Percentiles rank a stretch among this genome's conserved stretches.
phyloP scores from a whole-genome alignment of 139 green algal genomes.

The Volvox reticuliferus region DNA sequence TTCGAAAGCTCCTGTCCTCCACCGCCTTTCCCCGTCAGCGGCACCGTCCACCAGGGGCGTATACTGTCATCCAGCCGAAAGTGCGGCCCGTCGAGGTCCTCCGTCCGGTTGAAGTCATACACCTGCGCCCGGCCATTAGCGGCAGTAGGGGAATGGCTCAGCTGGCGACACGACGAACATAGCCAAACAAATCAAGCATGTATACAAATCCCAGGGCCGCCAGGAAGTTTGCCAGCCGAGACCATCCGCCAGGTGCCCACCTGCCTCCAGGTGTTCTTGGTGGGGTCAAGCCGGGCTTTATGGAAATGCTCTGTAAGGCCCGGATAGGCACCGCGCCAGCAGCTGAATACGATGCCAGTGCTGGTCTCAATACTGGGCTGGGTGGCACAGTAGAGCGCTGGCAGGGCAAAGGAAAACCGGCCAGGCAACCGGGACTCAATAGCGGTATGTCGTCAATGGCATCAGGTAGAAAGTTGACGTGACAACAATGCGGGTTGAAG shows the following conservation, averaged over 20 bases:
- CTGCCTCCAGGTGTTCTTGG: constrained; percentile 74
- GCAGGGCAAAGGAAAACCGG: neutral
- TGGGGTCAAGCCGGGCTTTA: constrained; percentile 72
- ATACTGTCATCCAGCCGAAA: constrained; percentile 35
- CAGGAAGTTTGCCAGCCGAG: too few species aligned
- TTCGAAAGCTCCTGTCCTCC: too few species aligned
- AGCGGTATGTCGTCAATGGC: neutral
- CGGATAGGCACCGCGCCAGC: constrained; percentile 75
- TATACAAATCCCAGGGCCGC: too few species aligned
- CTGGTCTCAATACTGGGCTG: constrained; percentile 67
- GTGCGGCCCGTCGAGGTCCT: constrained; percentile 43
- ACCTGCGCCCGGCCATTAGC: constrained; percentile 13
- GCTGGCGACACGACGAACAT: too few species aligned
- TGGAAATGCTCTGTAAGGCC: constrained; percentile 67
- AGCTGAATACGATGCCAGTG: constrained; percentile 60
- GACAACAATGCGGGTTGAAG: too few species aligned
- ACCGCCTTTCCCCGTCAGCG: neutral
- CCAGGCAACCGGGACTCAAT: neutral
- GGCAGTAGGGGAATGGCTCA: neutral
- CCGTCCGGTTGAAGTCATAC: constrained; percentile 54
- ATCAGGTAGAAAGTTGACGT: too few species aligned
- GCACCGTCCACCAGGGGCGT: constrained; percentile 7
- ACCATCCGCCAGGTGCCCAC: constrained; percentile 35
- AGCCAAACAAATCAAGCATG: too few species aligned
- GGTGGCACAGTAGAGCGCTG: constrained; percentile 76